These are phyloP conservation scores for Polytrichum formosum DNA, from an alignment of 225 moss, liverwort and hornwort genomes.

Conservation along the genomic window DNA sequence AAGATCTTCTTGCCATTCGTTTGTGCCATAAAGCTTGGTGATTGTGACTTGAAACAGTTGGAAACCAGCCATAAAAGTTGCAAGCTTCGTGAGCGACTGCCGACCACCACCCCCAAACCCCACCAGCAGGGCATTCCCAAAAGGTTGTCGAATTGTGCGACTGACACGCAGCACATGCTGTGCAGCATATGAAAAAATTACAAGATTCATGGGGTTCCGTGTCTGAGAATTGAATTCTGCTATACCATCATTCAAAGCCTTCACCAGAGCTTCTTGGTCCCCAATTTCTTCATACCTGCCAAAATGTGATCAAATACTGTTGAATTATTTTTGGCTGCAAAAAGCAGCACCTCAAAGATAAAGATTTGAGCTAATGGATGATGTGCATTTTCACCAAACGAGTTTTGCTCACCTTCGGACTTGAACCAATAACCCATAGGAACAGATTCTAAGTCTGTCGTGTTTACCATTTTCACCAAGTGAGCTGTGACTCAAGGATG, in stretches of 20 bases:
- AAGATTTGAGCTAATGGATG: too few species aligned
- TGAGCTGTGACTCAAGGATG: too few species aligned
- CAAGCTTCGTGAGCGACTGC: conserved; percentile 65
- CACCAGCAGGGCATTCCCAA: conserved; percentile 63
- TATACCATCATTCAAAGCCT: conserved; percentile 53
- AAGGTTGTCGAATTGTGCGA: conserved; percentile 66
- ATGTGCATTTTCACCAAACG: too few species aligned
- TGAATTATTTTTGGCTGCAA: too few species aligned
- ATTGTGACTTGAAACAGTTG: conserved; percentile 64
- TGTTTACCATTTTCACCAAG: too few species aligned
- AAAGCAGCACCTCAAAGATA: too few species aligned
- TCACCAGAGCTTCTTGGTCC: conserved; percentile 35
- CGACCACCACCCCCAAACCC: conserved; percentile 70
- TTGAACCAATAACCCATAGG: too few species aligned
- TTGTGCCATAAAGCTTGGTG: conserved; percentile 56
- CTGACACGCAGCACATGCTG: conserved; percentile 67
- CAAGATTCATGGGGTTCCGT: conserved; percentile 59
- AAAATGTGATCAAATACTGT: not conserved
- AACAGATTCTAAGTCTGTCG: too few species aligned
- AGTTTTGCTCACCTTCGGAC: too few species aligned
- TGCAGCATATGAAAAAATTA: conserved; percentile 64
- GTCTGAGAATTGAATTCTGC: conserved; percentile 60
- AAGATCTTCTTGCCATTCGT: conserved; percentile 69
- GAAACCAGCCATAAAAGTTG: conserved; percentile 67
- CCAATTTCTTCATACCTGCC: conserved; percentile 65